Evolutionary conservation across 495 filamentous ascomycete genomes (phyloP).

Genomic region (Podospora appendiculata): DNA sequence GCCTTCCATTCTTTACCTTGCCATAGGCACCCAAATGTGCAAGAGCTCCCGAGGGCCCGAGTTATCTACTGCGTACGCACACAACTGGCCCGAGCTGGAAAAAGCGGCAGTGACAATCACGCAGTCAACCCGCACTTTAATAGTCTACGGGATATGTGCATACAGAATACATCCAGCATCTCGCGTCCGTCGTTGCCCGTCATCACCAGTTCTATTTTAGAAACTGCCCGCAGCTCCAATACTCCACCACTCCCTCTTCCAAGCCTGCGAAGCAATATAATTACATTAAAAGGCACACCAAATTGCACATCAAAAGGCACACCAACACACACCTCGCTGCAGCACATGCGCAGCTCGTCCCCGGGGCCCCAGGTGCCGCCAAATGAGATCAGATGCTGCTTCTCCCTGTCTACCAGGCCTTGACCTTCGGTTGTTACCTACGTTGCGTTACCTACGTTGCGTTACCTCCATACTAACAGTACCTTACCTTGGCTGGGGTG

Average conservation of each 20-base stretch:
- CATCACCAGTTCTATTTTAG: slow-evolving; percentile 10
- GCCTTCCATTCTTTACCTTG: no score
- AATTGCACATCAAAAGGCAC: not conserved
- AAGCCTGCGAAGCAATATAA: slow-evolving; percentile 18
- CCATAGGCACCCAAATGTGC: no score
- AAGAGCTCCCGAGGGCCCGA: no score
- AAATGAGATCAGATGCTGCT: slow-evolving; percentile 19
- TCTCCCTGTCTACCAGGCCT: not conserved
- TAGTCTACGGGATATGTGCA: not conserved
- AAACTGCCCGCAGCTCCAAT: slow-evolving; percentile 5
- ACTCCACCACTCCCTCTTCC: slow-evolving; percentile 6
- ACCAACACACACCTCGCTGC: slow-evolving; percentile 10
- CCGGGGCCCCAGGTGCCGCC: slow-evolving; percentile 15
- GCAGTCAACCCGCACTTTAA: not conserved
- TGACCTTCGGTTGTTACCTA: no score
- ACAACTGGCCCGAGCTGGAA: not conserved
- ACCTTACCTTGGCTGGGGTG: no score
- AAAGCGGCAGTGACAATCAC: not conserved
- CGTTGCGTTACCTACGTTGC: no score
- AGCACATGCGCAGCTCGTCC: slow-evolving; percentile 16
- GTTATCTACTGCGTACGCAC: no score
- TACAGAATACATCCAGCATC: no score
- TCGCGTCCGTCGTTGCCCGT: not conserved
- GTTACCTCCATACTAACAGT: no score
- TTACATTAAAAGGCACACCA: slow-evolving; percentile 15